Base-by-base conservation (phyloP, 805 yeast species). In the Nakazawaea holstii region DNA sequence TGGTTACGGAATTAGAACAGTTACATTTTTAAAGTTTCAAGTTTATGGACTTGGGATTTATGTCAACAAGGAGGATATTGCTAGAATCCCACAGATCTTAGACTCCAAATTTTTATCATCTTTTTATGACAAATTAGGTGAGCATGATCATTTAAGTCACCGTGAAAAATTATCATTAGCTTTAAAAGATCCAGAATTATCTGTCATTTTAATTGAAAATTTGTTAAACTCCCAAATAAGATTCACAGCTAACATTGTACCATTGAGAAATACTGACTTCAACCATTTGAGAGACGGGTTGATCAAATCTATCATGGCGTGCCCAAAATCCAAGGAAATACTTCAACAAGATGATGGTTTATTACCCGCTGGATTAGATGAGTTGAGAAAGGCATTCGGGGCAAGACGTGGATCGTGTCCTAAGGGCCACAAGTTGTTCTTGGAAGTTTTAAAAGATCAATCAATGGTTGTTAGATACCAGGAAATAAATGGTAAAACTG, bases 41-140 rank as follows among this genome's bases (percentile, higher is more conserved):
- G 97, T 94, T 1, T 92, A 92, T 60, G 95, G 88, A 0, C 70
- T 87, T 35, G 98, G 96, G 0, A 67, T 94, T 7, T 92, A 92
- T 60, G 70, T 87, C 36, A 84, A 89, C 6, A 61, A 71, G 6
- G 73, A 76, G 0, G 96, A 89, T 57, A 56, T 72, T 13, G 46
- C 59, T 7, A 52, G 69, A 43, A 60, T 77, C 4, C 59, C 71
- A 3, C 52, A 63, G 7, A 69, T 77, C 3, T 57, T 80, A 27
- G 68, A 69, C 53, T 68, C 80, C 0, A 68, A 61, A 3, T 76
- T 59, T 46, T 53, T 77, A 13, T 66, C 74, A 3, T 44, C 52
- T 2, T 51, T 63, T 35, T 60, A 60, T 45, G 64, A 59, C 36
- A 41, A 48, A 26, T 35, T 47, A 15, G 43, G 38, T 11, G 36